A percentile compares a stretch with the other conserved stretches of the same genome.
Conservation (phyloP, 108 stramenopile genomes). For the Nitzschia sp. region DNA sequence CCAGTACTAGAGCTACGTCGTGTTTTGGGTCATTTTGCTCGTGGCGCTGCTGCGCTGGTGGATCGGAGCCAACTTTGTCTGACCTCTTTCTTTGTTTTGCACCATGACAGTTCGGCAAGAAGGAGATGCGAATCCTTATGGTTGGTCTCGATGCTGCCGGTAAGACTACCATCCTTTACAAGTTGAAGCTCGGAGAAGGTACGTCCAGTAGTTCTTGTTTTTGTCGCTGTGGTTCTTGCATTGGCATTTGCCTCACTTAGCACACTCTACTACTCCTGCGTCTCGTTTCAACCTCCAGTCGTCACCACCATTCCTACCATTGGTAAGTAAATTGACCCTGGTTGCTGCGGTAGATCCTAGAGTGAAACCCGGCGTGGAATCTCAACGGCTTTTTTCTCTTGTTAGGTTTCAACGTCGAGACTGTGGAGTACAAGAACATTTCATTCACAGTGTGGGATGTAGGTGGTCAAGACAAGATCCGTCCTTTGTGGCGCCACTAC, state of each 20-base stretch:
- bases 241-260: not conserved
- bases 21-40: conserved; percentile 27
- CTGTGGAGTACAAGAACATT: conserved; percentile 97
- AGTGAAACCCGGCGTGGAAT: not conserved
- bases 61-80: conserved; percentile 6
- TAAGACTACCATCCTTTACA: conserved; percentile 99
- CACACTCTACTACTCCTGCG: not conserved
- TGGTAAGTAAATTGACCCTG: conserved; percentile 43
- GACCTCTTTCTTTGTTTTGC: conserved; percentile 6
- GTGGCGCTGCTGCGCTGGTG: not conserved
- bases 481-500: conserved; percentile 99
- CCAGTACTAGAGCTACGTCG: conserved; percentile 34
- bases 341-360: not conserved
- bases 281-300: conserved; percentile 52
- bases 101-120: conserved; percentile 86
- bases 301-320: conserved; percentile 99
- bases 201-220: conserved; percentile 16
- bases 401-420: conserved; percentile 90
- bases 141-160: conserved; percentile 99
- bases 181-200: conserved; percentile 97
- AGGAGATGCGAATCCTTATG: conserved; percentile 99
- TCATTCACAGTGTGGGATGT: conserved; percentile 99
- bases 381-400: not conserved
- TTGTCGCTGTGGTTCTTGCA: not conserved
- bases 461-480: conserved; percentile 99